Base-by-base conservation (phyloP, 202 grass and related monocot species). In the Hordeum pubiflorum region DNA sequence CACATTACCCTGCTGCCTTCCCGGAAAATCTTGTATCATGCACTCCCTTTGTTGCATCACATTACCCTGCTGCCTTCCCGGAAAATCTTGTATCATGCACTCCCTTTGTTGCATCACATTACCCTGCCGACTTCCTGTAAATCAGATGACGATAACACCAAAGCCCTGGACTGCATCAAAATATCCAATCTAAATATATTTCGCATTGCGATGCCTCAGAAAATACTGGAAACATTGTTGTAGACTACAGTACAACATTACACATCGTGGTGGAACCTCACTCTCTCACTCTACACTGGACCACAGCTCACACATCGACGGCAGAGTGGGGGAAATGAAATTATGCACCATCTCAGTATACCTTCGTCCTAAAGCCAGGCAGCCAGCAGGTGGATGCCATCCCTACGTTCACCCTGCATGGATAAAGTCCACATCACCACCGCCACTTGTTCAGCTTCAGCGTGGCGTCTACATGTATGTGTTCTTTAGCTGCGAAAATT, bases 381-480 rank as follows among this genome's bases (percentile, higher is more conserved):
- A n/a, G n/a, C n/a, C 13, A 50, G 34, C 68, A 58, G n/a, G 72
- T 4, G 27, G 37, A 83, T 75, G 38, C 66, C 65, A 10, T 89
- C 87, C 81, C 76, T 87, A 89, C 84, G 26, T 79, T 89, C 32
- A 31, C 10, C 23, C 58, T 87, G 81, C 74, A 72, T 79, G 81
- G 86, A 88, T 87, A 61, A 83, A 87, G 90, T 85, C 66, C 66
- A 82, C 72, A 81, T 90, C 58, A 33, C 57, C 80, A 79, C 79
- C 59, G 58, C 88, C 83, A 89, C 82, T 46, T 77, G 44, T 69
- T 81, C 9, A 71, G 52, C 14, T 64, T 40, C 18, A 39, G 12
- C 67, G 23, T 12, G 2, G 32, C 2, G 64, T 60, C 36, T 33
- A 52, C 39, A 46, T 64, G 4, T 15, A 0, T 58, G 2, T 55